Evolutionary conservation across 2,329 filamentous ascomycete species (phyloP).

Genomic region (Fusarium metavorans): DNA sequence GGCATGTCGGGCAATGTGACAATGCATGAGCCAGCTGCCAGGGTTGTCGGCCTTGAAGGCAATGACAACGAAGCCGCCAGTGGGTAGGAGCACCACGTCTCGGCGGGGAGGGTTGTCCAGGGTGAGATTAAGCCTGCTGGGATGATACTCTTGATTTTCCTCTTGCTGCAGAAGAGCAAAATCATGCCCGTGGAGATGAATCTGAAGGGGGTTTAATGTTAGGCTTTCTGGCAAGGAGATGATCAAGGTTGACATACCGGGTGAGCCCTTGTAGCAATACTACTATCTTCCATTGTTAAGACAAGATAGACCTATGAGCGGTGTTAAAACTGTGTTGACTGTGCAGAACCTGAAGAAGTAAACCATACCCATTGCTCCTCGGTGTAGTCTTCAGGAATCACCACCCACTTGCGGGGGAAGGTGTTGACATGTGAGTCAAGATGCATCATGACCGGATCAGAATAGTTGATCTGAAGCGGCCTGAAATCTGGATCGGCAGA

Average conservation of each 20-base stretch:
- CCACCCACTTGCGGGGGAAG: conserved; percentile 29
- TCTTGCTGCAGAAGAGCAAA: conserved; percentile 38
- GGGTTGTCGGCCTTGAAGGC: conserved; percentile 62
- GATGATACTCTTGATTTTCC: conserved; percentile 17
- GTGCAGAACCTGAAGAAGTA: rapidly evolving
- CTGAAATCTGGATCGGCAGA: conserved; percentile 9
- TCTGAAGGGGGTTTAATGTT: conserved; percentile 8
- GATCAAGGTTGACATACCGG: conserved; percentile 23
- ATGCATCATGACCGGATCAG: conserved; percentile 31
- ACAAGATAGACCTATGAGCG: conserved; percentile 24
- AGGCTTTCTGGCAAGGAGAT: not conserved
- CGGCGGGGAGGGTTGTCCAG: conserved; percentile 61
- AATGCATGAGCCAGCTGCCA: conserved; percentile 62
- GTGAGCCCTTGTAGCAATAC: conserved; percentile 17
- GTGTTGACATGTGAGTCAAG: conserved; percentile 2
- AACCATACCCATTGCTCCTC: conserved; percentile 32
- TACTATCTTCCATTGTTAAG: conserved; percentile 21
- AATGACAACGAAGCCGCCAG: conserved; percentile 57
- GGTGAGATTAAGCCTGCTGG: conserved; percentile 21
- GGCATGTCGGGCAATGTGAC: conserved; percentile 62
- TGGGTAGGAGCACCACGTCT: conserved; percentile 61
- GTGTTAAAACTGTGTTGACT: not conserved
- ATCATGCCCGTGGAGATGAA: conserved; percentile 42
- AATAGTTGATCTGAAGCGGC: conserved; percentile 34
- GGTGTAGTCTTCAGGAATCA: conserved; percentile 34